A percentile compares a stretch with the other conserved stretches of the same genome.
These are phyloP conservation scores for Suillus decipiens DNA, from an alignment of 768 basidiomycete genomes.

Conservation along the genomic window DNA sequence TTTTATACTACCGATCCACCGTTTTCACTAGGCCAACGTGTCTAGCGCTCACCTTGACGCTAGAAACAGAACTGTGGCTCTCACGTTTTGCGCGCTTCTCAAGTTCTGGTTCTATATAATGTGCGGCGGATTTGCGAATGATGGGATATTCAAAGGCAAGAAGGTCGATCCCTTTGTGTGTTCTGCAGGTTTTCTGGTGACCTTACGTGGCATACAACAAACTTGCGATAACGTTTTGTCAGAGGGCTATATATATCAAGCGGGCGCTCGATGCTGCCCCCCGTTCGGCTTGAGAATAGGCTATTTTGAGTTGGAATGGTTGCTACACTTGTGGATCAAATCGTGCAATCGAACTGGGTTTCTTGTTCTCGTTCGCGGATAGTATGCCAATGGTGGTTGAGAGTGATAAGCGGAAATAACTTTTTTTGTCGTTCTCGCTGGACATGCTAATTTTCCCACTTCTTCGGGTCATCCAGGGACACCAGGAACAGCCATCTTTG, in stretches of 20 bases:
- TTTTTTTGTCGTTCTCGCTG: background rate
- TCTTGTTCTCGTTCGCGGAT: background rate
- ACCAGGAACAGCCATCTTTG: conserved; percentile 1
- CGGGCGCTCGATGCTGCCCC: background rate
- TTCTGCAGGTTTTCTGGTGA: background rate
- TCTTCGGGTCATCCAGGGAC: background rate
- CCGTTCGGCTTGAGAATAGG: conserved; percentile 1
- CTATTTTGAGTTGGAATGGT: background rate
- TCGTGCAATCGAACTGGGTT: background rate
- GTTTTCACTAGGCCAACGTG: conserved; percentile 2
- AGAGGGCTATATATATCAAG: background rate
- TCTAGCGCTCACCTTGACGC: background rate
- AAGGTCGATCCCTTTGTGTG: background rate
- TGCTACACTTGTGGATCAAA: background rate
- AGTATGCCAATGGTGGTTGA: background rate
- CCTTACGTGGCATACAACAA: conserved; percentile 3
- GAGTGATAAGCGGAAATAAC: conserved; percentile 6
- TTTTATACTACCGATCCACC: background rate
- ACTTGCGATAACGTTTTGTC: conserved; percentile 1
- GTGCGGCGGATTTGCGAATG: background rate
- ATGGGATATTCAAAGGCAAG: background rate
- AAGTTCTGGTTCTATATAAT: background rate
- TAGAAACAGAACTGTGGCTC: background rate
- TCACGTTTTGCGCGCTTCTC: conserved; percentile 1
- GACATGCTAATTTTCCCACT: background rate